phyloP scores from a whole-genome alignment of 495 filamentous ascomycete species.

The Glonium stellatum region DNA sequence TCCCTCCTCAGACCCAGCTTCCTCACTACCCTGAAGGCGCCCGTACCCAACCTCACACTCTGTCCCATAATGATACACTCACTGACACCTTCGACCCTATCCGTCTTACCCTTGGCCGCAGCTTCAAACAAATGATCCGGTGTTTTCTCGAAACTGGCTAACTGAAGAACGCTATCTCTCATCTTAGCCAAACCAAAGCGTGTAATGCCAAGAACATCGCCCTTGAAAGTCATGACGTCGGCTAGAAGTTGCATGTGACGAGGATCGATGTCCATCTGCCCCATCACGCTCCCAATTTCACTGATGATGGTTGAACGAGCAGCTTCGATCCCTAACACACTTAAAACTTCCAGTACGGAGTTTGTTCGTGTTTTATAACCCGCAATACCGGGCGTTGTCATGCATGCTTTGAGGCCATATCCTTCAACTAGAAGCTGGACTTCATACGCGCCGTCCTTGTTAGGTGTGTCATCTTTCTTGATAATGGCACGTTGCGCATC shows the following conservation, averaged over 20 bases:
- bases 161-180: slow-evolving; percentile 87
- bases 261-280: slow-evolving; percentile 90
- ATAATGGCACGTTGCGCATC: slow-evolving; percentile 84
- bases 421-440: slow-evolving; percentile 75
- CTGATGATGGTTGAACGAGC: slow-evolving; percentile 74
- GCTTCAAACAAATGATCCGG: slow-evolving; percentile 97
- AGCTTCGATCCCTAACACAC: slow-evolving; percentile 97
- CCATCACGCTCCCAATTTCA: slow-evolving; percentile 80
- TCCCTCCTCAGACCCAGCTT: slow-evolving; percentile 59
- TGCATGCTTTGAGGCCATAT: slow-evolving; percentile 80
- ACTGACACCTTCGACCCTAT: slow-evolving; percentile 83
- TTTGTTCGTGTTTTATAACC: slow-evolving; percentile 69
- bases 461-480: slow-evolving; percentile 59
- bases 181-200: slow-evolving; percentile 95
- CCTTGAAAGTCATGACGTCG: slow-evolving; percentile 99
- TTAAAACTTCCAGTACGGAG: slow-evolving; percentile 79
- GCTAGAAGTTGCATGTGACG: slow-evolving; percentile 97
- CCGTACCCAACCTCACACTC: slow-evolving; percentile 82
- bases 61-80: slow-evolving; percentile 99
- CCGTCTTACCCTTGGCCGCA: slow-evolving; percentile 78
- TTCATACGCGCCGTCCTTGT: slow-evolving; percentile 44
- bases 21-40: slow-evolving; percentile 81
- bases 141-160: slow-evolving; percentile 97
- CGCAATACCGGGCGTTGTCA: slow-evolving; percentile 83
- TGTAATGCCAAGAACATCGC: slow-evolving; percentile 95